These are phyloP conservation scores for Aciculosporium take DNA, from an alignment of 2,329 filamentous ascomycete genomes.

Conservation along the genomic window DNA sequence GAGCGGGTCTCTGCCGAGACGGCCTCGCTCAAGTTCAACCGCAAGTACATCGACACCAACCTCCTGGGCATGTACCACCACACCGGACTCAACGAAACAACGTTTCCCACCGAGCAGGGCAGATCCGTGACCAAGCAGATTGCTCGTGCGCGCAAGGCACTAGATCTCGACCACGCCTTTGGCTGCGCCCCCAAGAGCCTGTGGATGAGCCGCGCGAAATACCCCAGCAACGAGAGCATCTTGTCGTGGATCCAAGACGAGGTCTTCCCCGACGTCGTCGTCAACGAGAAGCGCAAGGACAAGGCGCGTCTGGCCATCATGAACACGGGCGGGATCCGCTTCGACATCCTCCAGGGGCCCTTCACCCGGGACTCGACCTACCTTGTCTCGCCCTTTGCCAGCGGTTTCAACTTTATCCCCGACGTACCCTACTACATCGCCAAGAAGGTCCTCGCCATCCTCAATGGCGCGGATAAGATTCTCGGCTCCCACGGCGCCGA, in stretches of 20 bases:
- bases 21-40: conserved; percentile 45
- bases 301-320: conserved; percentile 57
- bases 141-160: conserved; percentile 47
- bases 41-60: conserved; percentile 90
- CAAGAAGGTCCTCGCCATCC: conserved; percentile 45
- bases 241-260: conserved; percentile 66
- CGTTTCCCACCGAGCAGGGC: conserved; percentile 65
- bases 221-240: conserved; percentile 60
- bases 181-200: conserved; percentile 73
- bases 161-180: conserved; percentile 58
- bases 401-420: conserved; percentile 59
- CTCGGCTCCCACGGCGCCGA: conserved; percentile 24
- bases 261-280: conserved; percentile 55
- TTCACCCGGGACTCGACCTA: conserved; percentile 83
- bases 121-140: conserved; percentile 59
- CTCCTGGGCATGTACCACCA: conserved; percentile 73
- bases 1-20: conserved; percentile 17
- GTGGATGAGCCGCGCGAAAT: conserved; percentile 70
- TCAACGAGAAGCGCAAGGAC: conserved; percentile 41
- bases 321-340: conserved; percentile 86
- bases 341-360: conserved; percentile 84
- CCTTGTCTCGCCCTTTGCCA: conserved; percentile 78
- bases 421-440: conserved; percentile 71
- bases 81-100: conserved; percentile 53
- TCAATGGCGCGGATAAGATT: conserved; percentile 42